Evolutionary conservation across 2,329 filamentous ascomycete species (phyloP).

Genomic region (Byssothecium circinans): DNA sequence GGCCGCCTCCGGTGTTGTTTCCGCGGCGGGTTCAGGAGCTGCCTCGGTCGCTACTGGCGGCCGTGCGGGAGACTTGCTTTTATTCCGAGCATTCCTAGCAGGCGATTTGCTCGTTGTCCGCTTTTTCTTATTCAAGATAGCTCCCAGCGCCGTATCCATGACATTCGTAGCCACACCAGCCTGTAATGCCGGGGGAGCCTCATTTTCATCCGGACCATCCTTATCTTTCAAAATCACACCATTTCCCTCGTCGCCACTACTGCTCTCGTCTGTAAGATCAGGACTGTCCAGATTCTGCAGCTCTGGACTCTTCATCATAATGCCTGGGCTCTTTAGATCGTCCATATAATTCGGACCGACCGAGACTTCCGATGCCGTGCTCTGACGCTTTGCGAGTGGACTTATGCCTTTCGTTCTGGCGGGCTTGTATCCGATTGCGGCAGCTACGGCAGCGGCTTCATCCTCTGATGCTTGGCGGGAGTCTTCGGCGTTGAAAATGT

Average conservation of each 20-base stretch:
- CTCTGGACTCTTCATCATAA: constrained; percentile 46
- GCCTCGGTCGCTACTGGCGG: too few relatives aligned
- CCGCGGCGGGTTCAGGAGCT: too few relatives aligned
- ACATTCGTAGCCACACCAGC: neutral
- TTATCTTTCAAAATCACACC: constrained; percentile 12
- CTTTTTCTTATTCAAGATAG: neutral
- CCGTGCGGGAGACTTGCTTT: too few relatives aligned
- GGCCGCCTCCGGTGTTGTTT: too few relatives aligned
- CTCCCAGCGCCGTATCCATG: neutral
- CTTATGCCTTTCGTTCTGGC: constrained; percentile 22
- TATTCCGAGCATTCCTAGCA: neutral
- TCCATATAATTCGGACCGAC: constrained; percentile 24
- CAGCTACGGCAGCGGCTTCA: constrained; percentile 54
- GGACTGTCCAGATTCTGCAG: constrained; percentile 45
- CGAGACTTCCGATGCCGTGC: constrained; percentile 20
- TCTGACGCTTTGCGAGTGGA: constrained; percentile 32
- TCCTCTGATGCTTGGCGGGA: constrained; percentile 43
- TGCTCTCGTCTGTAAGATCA: constrained; percentile 38
- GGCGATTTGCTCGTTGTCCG: neutral
- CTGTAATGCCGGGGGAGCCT: neutral
- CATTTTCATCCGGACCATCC: neutral
- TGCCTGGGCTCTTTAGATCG: constrained; percentile 33
- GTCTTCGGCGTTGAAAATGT: constrained; percentile 47
- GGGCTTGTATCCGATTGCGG: constrained; percentile 50
- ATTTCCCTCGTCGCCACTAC: constrained; percentile 38